Conservation (phyloP, 495 filamentous ascomycete species). For the Amphirosellinia nigrospora region DNA sequence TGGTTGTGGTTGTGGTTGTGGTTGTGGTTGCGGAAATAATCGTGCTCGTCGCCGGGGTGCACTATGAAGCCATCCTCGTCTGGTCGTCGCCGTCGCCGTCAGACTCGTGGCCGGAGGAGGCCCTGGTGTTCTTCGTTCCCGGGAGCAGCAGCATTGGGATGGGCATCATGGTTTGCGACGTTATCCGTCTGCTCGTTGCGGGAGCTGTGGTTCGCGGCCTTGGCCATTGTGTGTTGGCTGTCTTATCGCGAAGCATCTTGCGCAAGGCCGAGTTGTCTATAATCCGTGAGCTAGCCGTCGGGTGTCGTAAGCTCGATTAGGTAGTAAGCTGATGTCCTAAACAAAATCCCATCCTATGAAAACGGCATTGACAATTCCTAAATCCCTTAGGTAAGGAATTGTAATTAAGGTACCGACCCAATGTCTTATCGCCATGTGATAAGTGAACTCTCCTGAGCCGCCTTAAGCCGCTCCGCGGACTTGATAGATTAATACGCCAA, state of each 20-base stretch:
- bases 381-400: conserved; percentile 11
- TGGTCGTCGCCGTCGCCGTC: conserved; percentile 34
- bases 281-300: neutral
- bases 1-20: conserved; percentile 26
- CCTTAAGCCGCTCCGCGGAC: neutral
- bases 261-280: conserved; percentile 18
- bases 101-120: conserved; percentile 42
- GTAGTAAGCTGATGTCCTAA: neutral
- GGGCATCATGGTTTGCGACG: conserved; percentile 16
- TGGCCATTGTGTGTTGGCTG: conserved; percentile 46
- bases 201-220: conserved; percentile 48
- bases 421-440: conserved; percentile 3
- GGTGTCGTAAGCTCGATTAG: neutral
- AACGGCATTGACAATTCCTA: conserved; percentile 2
- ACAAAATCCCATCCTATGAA: conserved; percentile 16
- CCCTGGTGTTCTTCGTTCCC: conserved; percentile 52
- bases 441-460: conserved; percentile 6
- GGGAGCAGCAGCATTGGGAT: conserved; percentile 28
- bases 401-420: neutral
- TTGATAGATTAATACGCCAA: neutral
- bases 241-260: conserved; percentile 46
- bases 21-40: conserved; percentile 29
- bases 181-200: conserved; percentile 33
- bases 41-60: conserved; percentile 39
- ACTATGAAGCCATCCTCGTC: conserved; percentile 46